Evolutionary conservation across 169 alveolate species (phyloP).

Genomic region (Cryptosporidium meleagridis): DNA sequence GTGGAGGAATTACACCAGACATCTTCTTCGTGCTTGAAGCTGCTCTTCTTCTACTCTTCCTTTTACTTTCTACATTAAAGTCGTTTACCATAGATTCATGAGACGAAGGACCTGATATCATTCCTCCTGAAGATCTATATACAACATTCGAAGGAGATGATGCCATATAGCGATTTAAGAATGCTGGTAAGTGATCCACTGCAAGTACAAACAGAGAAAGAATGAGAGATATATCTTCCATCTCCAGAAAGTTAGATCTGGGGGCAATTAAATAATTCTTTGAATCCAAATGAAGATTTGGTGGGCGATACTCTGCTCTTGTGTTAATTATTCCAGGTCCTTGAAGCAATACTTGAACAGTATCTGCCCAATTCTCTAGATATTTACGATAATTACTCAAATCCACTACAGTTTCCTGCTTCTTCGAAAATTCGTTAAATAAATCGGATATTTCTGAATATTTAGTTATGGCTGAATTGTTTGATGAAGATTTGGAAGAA

Average conservation of each 20-base stretch:
- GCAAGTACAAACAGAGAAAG: slow-evolving; percentile 65
- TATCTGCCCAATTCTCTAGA: slow-evolving; percentile 63
- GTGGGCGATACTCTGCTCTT: slow-evolving; percentile 31
- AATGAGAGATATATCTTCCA: slow-evolving; percentile 53
- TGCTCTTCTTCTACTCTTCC: slow-evolving; percentile 59
- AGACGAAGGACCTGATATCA: slow-evolving; percentile 50
- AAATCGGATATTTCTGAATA: slow-evolving; percentile 44
- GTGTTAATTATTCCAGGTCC: slow-evolving; percentile 69
- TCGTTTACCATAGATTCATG: slow-evolving; percentile 67
- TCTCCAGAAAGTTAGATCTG: slow-evolving; percentile 14
- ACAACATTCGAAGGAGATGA: slow-evolving; percentile 66
- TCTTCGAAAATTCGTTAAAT: slow-evolving; percentile 55
- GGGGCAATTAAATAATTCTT: slow-evolving; percentile 29
- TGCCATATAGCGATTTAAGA: slow-evolving; percentile 33
- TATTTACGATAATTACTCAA: slow-evolving; percentile 12
- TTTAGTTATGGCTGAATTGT: neutral
- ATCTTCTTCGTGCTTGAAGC: slow-evolving; percentile 57
- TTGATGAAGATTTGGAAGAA: neutral
- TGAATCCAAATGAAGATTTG: slow-evolving; percentile 45
- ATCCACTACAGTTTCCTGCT: slow-evolving; percentile 7
- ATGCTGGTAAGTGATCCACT: slow-evolving; percentile 48
- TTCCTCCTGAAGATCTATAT: slow-evolving; percentile 30
- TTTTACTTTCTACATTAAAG: slow-evolving; percentile 33
- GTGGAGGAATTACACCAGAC: slow-evolving; percentile 1
- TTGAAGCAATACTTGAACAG: slow-evolving; percentile 66